Base-by-base conservation (phyloP, 805 yeast species). In the Candida coleopterorum region DNA sequence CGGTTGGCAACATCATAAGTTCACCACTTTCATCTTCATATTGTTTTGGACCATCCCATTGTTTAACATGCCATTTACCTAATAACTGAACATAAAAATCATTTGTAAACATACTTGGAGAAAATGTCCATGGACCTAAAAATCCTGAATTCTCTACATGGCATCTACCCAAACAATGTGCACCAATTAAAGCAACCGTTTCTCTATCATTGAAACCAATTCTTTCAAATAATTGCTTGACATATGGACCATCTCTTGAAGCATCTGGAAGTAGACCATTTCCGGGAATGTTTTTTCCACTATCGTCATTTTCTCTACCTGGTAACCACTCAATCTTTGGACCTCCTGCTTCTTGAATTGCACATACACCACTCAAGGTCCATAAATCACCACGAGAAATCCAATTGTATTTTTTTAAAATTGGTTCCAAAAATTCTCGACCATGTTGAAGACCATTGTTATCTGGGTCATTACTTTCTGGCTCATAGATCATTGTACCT, bases 271-370 rank as follows among this genome's bases (percentile, higher is more conserved):
- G 67, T 52, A 85, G 70, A 11, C 84, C 87, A 52, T 77, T 80
- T 14, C 75, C 75, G 23, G 88, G 85, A 11, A 71, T 71, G 28
- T 75, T 71, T 14, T 49, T 43, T 12, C 62, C 52, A 41, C 71
- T 79, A 2, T 56, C 59, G 41, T 71, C 60, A 54, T 85, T 87
- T 7, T 72, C 64, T 58, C 95, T 70, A 28, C 95, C 96, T 6
- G 93, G 81, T 59, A 78, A 79, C 96, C 96, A 87, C 14, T 74
- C 70, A 39, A 85, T 66, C 47, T 76, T 71, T 25, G 94, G 94
- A 5, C 94, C 94, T 18, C 83, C 83, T 62, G 82, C 63, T 52
- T 74, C 85, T 61, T 86, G 90, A 37, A 86, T 62, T 2, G 90
- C 93, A 30, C 72, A 77, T 26, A 81, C 87, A 35, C 94, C 94